These are phyloP conservation scores for Hypoxylon subgilvum DNA, from an alignment of 495 filamentous ascomycete genomes.

Conservation along the genomic window DNA sequence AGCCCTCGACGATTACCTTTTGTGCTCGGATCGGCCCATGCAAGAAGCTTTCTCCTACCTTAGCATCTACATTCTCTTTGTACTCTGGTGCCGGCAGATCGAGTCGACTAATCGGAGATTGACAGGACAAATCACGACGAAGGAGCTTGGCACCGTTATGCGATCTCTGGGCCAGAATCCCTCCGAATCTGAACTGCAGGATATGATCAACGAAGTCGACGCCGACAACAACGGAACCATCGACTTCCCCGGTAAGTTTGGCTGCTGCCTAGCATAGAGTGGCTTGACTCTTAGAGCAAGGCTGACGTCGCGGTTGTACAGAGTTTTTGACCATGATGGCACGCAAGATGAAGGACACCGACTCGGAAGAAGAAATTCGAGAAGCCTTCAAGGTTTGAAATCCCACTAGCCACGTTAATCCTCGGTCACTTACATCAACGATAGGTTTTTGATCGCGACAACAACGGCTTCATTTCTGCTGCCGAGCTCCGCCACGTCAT, in stretches of 20 bases:
- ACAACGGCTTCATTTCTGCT: slow-evolving; percentile 98
- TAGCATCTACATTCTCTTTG: not conserved
- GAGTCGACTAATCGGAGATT: slow-evolving; percentile 22
- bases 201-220: slow-evolving; percentile 99
- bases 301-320: slow-evolving; percentile 50
- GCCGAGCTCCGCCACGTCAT: slow-evolving; percentile 98
- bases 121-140: slow-evolving; percentile 97
- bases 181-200: slow-evolving; percentile 96
- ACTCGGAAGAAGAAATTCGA: slow-evolving; percentile 98
- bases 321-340: slow-evolving; percentile 99
- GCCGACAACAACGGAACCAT: slow-evolving; percentile 99
- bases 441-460: slow-evolving; percentile 98
- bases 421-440: slow-evolving; percentile 12
- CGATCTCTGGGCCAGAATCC: slow-evolving; percentile 99
- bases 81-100: slow-evolving; percentile 5
- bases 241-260: slow-evolving; percentile 89
- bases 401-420: not conserved
- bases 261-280: slow-evolving; percentile 19
- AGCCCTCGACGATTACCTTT: no score
- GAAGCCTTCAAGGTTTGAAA: slow-evolving; percentile 66
- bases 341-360: slow-evolving; percentile 99
- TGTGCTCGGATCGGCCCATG: slow-evolving; percentile 9
- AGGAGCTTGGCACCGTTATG: slow-evolving; percentile 99
- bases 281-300: slow-evolving; percentile 6
- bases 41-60: slow-evolving; percentile 5